Conservation (phyloP, 306 rosid species). For the Oxytropis ochrocephala region DNA sequence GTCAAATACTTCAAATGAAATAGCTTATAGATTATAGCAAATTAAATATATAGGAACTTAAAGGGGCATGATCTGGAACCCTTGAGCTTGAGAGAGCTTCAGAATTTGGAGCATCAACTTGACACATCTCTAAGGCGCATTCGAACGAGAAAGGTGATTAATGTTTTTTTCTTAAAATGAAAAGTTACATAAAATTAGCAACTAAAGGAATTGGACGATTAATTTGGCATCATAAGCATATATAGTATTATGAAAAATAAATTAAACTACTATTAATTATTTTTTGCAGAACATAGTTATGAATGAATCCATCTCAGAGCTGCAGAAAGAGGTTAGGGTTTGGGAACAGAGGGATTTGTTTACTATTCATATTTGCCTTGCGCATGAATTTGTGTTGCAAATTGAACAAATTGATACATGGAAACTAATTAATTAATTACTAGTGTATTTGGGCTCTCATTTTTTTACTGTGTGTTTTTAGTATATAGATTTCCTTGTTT, state of each 20-base stretch:
- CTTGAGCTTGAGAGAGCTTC: slow-evolving; percentile 64
- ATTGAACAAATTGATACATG: too few relatives aligned
- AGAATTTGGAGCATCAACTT: slow-evolving; percentile 67
- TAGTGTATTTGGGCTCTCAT: too few relatives aligned
- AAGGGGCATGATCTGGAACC: slow-evolving; percentile 58
- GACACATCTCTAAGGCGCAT: slow-evolving; percentile 66
- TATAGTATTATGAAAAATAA: too few relatives aligned
- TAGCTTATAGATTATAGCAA: not conserved
- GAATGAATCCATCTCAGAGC: slow-evolving; percentile 54
- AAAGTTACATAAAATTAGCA: not conserved
- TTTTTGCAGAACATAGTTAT: slow-evolving; percentile 54
- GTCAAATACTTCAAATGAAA: too few relatives aligned
- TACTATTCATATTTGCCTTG: not conserved
- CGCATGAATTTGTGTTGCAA: not conserved
- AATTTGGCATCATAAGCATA: too few relatives aligned
- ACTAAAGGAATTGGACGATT: not conserved
- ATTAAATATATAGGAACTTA: slow-evolving; percentile 37
- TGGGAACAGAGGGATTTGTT: not conserved
- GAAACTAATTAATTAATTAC: too few relatives aligned
- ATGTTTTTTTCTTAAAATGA: not conserved
- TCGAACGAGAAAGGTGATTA: slow-evolving; percentile 69
- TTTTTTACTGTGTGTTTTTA: too few relatives aligned
- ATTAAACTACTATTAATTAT: not conserved
- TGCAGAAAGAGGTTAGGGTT: slow-evolving; percentile 64
- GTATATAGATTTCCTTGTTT: too few relatives aligned